Percentiles rank a stretch among this genome's conserved stretches.
phyloP scores from a whole-genome alignment of 75 land plant species.

The Adiantum capillusveneris region DNA sequence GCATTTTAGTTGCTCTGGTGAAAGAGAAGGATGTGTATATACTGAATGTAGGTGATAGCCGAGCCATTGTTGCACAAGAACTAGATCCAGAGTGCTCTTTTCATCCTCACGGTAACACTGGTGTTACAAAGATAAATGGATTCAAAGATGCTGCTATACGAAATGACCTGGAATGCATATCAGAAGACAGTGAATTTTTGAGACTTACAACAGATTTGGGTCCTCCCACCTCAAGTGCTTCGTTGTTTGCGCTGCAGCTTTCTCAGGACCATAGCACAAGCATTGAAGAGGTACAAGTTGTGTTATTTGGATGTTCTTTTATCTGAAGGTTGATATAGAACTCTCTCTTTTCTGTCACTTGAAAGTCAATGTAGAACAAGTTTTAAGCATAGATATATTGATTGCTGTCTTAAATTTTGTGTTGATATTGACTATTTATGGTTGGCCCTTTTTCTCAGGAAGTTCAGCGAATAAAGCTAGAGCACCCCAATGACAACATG shows the following conservation, averaged over 20 bases:
- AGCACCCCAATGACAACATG: slow-evolving; percentile 37
- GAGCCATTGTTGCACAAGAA: slow-evolving; percentile 85
- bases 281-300: slow-evolving; percentile 59
- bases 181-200: slow-evolving; percentile 42
- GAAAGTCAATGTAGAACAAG: too few species aligned
- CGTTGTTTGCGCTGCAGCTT: slow-evolving; percentile 72
- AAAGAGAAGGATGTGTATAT: slow-evolving; percentile 98
- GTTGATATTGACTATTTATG: too few species aligned
- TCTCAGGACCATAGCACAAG: slow-evolving; percentile 93
- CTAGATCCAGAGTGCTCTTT: too few species aligned
- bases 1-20: slow-evolving; percentile 86
- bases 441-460: slow-evolving; percentile 25
- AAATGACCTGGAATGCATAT: slow-evolving; percentile 48
- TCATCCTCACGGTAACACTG: background rate
- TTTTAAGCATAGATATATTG: too few species aligned
- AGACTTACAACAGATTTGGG: slow-evolving; percentile 17
- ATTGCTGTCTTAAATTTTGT: too few species aligned
- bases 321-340: background rate
- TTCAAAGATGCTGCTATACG: slow-evolving; percentile 25
- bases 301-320: too few species aligned
- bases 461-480: slow-evolving; percentile 35
- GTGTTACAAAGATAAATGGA: slow-evolving; percentile 6
- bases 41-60: slow-evolving; percentile 97
- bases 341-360: too few species aligned
- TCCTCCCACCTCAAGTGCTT: slow-evolving; percentile 25